Evolutionary conservation across 768 basidiomycete species (phyloP), one percentile per base, ranked within the genome.

Genomic region (Hydnum rufescens): DNA sequence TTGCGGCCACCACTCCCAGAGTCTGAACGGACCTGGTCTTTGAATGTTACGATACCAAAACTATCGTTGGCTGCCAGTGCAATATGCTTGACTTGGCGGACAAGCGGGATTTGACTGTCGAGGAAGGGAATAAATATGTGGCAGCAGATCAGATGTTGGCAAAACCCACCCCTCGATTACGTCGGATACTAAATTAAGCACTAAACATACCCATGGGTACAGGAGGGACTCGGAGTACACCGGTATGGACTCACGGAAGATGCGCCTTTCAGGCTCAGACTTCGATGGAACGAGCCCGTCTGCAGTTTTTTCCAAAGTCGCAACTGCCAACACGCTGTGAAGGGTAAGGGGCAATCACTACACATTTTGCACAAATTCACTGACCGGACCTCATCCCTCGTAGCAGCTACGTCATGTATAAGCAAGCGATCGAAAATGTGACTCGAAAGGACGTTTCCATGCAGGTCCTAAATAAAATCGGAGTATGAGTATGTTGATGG

Each of bases 391-490:
- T 70, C 68, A 59, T 83, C 80, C 2, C 76, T 75, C 0, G 79
- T 80, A 2, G 82, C 70, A 3, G 78, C 76, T 26, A 83, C 75
- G 60, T 82, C 80, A 58, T 80, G 79, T 4, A 83, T 66, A 53
- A 74, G 72, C 68, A 84, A 71, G 22, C 70, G 67, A 23, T 74
- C 71, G 54, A 84, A 74, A 53, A 74, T 62, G 59, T 81, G 79
- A 49, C 66, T 66, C 47, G 74, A 75, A 19, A 78, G 61, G 28
- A 77, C 76, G 54, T 74, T 71, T 52, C 80, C 80, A 30, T 66
- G 67, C 23, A 81, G 65, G 63, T 78, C 73, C 78, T 80, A 54
- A 28, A 4, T 22, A 47, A 47, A 16, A 50, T 47, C 44, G 26
- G 25, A 26, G 8, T 8, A 34, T 25, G 26, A 13, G 13, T 13